Percentiles rank a stretch among this genome's conserved stretches.
These are phyloP conservation scores for Lachnellula occidentalis DNA, from an alignment of 2,329 filamentous ascomycete genomes.

Conservation along the genomic window DNA sequence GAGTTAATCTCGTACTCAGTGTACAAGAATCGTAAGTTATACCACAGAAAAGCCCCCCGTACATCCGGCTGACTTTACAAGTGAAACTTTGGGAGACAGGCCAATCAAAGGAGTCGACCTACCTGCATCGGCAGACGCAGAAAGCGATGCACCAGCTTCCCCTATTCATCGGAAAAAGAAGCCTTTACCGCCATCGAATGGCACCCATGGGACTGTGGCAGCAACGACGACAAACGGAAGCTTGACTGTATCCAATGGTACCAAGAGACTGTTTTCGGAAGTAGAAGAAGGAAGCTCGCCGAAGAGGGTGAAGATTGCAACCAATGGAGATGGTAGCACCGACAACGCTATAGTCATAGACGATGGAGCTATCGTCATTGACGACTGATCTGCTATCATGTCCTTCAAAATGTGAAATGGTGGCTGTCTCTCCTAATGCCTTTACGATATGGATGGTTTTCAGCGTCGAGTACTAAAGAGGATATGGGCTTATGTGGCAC, in stretches of 20 bases:
- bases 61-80: slow-evolving; percentile 12
- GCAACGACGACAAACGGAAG: slow-evolving; percentile 14
- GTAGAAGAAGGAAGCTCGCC: slow-evolving; percentile 17
- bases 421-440: not conserved
- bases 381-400: slow-evolving; percentile 41
- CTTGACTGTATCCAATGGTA: slow-evolving; percentile 10
- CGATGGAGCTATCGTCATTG: slow-evolving; percentile 61
- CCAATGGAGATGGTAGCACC: slow-evolving; percentile 34
- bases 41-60: not conserved
- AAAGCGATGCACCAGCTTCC: slow-evolving; percentile 11
- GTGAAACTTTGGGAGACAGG: slow-evolving; percentile 39
- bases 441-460: not conserved
- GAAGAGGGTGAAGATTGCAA: slow-evolving; percentile 32
- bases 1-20: slow-evolving; percentile 74
- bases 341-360: slow-evolving; percentile 28
- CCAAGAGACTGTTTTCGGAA: slow-evolving; percentile 30
- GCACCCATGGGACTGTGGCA: not conserved
- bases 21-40: slow-evolving; percentile 56
- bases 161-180: slow-evolving; percentile 27
- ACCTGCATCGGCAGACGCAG: slow-evolving; percentile 1
- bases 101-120: slow-evolving; percentile 42
- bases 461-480: not conserved
- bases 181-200: slow-evolving; percentile 14
- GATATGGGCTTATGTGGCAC: slow-evolving; percentile 47
- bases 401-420: not conserved